Evolutionary conservation across 2,329 filamentous ascomycete genomes (phyloP), one percentile per base, ranked within the genome.

Genomic region (Cladorrhinum sp.): DNA sequence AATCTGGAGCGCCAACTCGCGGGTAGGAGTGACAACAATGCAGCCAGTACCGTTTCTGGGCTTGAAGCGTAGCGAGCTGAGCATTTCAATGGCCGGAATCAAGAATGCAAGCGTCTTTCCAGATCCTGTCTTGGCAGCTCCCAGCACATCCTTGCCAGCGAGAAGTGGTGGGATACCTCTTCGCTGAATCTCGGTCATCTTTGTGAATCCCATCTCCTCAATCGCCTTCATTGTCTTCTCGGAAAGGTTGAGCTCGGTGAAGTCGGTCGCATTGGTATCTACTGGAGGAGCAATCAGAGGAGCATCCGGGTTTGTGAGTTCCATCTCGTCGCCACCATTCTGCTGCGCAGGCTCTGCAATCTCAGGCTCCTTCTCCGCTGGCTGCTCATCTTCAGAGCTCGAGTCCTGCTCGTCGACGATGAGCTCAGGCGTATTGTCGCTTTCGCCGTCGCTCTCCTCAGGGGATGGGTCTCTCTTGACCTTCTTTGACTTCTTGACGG

Each of bases 61-160:
- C 80, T 98, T 98, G 83, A 97, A 98, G 64, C 89, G 86, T 69
- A 99, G 82, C 16, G 92, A 87, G 72, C 88, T 87, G 62, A 99
- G 83, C 87, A 97, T 96, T 78, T 98, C 95, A 41, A 98, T 83
- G 1, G 93, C 93, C 18, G 95, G 95, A 60, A 98, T 93, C 63
- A 99, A 80, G 77, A 99, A 99, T 2, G 93, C 89, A 62, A 98
- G 77, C 0, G 95, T 99, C 81, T 99, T 99, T 73, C 95, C 95
- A 22, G 91, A 96, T 49, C 93, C 93, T 2, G 93, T 97, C 81
- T 98, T 98, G 55, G 95, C 95, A 29, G 93, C 93, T 69, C 95
- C 95, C 50, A 99, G 84, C 22, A 98, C 91, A 77, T 98, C 93
- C 72, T 90, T 88, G 65, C 95, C 95, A 48, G 93, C 92, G 62